Percentiles rank a stretch among this genome's conserved stretches.
Conservation (phyloP, 371 early-diverging fungal genomes). For the Vairimorpha apis region DNA sequence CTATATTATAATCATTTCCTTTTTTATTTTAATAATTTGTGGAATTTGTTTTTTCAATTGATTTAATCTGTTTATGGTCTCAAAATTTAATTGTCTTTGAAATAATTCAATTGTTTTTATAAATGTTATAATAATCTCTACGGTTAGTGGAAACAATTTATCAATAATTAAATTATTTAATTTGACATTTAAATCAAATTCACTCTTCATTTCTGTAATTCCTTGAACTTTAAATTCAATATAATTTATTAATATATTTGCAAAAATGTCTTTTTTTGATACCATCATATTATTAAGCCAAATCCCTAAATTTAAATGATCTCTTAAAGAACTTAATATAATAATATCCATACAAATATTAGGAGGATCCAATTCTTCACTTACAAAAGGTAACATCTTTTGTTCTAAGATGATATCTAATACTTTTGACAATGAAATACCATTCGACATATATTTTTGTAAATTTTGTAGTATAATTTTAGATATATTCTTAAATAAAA, state of each 20-base stretch:
- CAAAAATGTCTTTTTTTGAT: constrained; percentile 29
- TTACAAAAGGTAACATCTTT: constrained; percentile 50
- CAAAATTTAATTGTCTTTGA: constrained; percentile 6
- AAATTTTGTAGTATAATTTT: constrained; percentile 23
- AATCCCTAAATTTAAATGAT: constrained; percentile 52
- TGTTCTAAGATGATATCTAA: constrained; percentile 55
- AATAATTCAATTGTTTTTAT: constrained; percentile 24
- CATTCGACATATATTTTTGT: neutral
- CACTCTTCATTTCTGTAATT: neutral
- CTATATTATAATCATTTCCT: constrained; percentile 18
- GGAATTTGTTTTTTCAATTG: constrained; percentile 31
- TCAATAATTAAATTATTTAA: constrained; percentile 9
- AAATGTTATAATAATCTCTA: constrained; percentile 25
- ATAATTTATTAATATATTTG: constrained; percentile 34
- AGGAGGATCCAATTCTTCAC: constrained; percentile 36
- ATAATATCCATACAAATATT: constrained; percentile 55
- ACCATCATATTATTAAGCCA: constrained; percentile 42
- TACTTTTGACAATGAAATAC: constrained; percentile 40
- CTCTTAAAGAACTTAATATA: constrained; percentile 48
- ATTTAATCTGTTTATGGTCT: constrained; percentile 22
- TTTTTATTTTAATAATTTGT: constrained; percentile 17
- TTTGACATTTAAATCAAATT: neutral
- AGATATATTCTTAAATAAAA: constrained; percentile 36
- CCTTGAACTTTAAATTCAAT: constrained; percentile 17
- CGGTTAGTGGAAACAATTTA: constrained; percentile 47